Conservation (phyloP, 148 eudicot species). For the Spergularia marina region DNA sequence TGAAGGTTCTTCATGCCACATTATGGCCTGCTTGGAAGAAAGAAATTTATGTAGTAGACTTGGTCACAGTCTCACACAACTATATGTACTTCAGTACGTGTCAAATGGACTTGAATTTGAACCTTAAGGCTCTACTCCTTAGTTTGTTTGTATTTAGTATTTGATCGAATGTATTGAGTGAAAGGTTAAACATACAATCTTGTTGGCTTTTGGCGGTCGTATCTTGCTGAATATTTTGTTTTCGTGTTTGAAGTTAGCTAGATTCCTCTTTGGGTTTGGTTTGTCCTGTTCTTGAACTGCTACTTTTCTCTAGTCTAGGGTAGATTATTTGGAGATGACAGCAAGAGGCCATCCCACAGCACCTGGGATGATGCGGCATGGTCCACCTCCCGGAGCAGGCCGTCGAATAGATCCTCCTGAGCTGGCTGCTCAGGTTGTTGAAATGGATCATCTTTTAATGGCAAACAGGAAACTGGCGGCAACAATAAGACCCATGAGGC, state of each 20-base stretch:
- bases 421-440: slow-evolving; percentile 45
- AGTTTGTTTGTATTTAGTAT: neutral
- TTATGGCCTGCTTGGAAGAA: too few relatives aligned
- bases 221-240: neutral
- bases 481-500: slow-evolving; percentile 56
- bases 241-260: neutral
- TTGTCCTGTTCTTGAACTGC: neutral
- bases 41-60: neutral
- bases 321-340: slow-evolving; percentile 25
- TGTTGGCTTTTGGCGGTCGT: neutral
- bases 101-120: neutral
- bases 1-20: too few relatives aligned
- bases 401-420: slow-evolving; percentile 39
- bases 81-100: neutral
- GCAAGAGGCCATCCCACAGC: slow-evolving; percentile 63
- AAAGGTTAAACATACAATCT: neutral
- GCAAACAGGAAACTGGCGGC: slow-evolving; percentile 71
- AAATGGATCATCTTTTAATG: slow-evolving; percentile 53
- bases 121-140: neutral
- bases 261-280: slow-evolving; percentile 1
- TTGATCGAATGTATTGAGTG: neutral
- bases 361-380: slow-evolving; percentile 67
- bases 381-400: slow-evolving; percentile 41
- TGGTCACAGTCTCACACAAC: neutral
- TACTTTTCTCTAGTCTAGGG: neutral